Base-by-base conservation (phyloP, 1,284 basidiomycete species). In the Cryptococcus sp. region DNA sequence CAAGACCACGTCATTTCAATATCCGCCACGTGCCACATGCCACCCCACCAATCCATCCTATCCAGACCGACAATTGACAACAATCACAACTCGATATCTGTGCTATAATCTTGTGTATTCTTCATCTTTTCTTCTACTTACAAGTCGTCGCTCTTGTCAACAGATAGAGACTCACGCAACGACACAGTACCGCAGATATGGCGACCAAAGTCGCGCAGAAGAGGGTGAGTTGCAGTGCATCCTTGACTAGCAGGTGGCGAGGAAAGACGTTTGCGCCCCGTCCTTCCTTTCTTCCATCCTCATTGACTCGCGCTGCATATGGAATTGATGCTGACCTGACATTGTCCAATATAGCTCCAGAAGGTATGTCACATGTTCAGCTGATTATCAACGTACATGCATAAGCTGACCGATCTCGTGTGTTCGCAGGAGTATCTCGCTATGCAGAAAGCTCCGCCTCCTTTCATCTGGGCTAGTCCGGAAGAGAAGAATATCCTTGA, bases 401-500 rank as follows among this genome's bases (percentile, higher is more conserved):
- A 34, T 15, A 23, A 45, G 52, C 22, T 45, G 50, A 40, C 19
- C 29, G 53, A 15, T 47, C 17, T 44, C 29, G 29, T 34, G 13
- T 34, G 3, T 4, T 34, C 29, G 29, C 93, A 95, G 80, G 93
- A 97, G 83, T 94, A 89, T 78, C 85, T 91, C 72, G 81, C 85
- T 52, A 96, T 97, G 93, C 92, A 94, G 80, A 89, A 82, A 74
- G 89, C 92, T 61, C 91, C 93, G 25, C 93, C 93, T 3, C 93
- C 93, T 58, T 95, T 93, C 78, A 88, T 95, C 47, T 94, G 90
- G 87, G 93, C 93, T 44, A 84, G 85, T 45, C 93, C 93, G 26
- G 91, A 95, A 68, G 93, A 96, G 83, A 94, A 93, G 86, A 94
- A 97, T 78, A 93, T 96, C 64, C 79, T 96, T 46, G 76, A 79